Evolutionary conservation across 371 early-diverging fungal species (phyloP).

Genomic region (Parasitella parasitica): DNA sequence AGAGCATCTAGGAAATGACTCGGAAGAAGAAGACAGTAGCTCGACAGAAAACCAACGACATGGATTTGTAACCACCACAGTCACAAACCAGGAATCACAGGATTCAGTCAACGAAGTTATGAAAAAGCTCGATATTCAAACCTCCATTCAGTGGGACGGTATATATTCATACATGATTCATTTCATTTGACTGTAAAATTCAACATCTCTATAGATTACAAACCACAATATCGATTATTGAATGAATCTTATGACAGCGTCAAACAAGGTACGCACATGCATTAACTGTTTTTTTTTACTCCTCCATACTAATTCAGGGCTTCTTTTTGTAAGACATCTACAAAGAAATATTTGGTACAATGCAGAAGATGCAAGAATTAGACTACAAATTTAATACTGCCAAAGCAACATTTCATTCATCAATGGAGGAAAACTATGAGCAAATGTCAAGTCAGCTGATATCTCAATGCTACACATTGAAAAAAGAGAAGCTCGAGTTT

Average conservation of each 20-base stretch:
- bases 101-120: not conserved
- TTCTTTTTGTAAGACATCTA: no score
- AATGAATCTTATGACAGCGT: constrained; percentile 28
- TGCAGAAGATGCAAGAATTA: constrained; percentile 25
- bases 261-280: constrained; percentile 19
- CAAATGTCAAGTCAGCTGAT: constrained; percentile 23
- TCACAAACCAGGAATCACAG: not conserved
- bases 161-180: no score
- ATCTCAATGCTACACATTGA: constrained; percentile 22
- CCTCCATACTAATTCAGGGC: not conserved
- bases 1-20: constrained; percentile 6
- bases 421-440: constrained; percentile 30
- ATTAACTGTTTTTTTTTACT: not conserved
- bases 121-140: constrained; percentile 1
- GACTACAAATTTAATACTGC: constrained; percentile 26
- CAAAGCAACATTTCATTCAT: constrained; percentile 22
- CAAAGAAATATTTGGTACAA: constrained; percentile 25
- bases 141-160: constrained; percentile 17
- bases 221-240: constrained; percentile 30
- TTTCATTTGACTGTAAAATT: no score
- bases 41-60: constrained; percentile 9
- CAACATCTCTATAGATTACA: constrained; percentile 16
- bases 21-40: not conserved
- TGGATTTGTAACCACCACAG: not conserved
- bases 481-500: constrained; percentile 5